Evolutionary conservation across 1,139 yeast species (phyloP), one percentile per base, ranked within the genome.

Genomic region (Geotrichum cucujoidarum): DNA sequence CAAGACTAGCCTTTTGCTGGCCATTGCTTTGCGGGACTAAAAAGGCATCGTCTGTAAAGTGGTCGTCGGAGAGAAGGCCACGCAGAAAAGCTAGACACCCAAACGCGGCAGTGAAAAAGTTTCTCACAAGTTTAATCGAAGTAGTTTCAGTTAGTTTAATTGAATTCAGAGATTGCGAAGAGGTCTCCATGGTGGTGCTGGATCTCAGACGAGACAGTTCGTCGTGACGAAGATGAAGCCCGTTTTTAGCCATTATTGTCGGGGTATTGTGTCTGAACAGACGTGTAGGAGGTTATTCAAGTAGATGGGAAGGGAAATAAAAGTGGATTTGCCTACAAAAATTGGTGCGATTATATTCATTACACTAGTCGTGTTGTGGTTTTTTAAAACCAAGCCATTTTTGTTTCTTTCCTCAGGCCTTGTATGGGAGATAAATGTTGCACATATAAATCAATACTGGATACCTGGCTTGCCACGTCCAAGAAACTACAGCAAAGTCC

Each of bases 71-170:
- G 22, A 50, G 47, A 10, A 50, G 27, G 4, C 50, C 53, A 16
- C 53, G 36, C 11, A 50, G 35, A 33, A 45, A 50, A 4, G 53
- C 46, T 16, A 50, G 43, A 10, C 47, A 40, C 10, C 53, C 53
- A 16, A 50, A 38, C 2, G 50, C 42, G 4, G 53, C 53, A 22
- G 40, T 45, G 11, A 50, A n/a, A 14, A 47, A 37, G 24, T 40
- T 41, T 40, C 44, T 45, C 10, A 50, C 47, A 11, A 50, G 36
- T 10, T 35, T 45, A 11, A 40, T 37, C 8, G 53, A 50, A 7
- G 37, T 10, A 2, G 49, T 37, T 45, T 49, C 49, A 11, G 52
- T 45, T n/a, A 49, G 27, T 4, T 49, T 43, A 21, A 35, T 21
- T 13, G 29, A 4, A 11, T 32, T 25, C 5, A 31, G 16, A 32